These are phyloP conservation scores for Suillus americanus DNA, from an alignment of 768 basidiomycete genomes.

Conservation along the genomic window DNA sequence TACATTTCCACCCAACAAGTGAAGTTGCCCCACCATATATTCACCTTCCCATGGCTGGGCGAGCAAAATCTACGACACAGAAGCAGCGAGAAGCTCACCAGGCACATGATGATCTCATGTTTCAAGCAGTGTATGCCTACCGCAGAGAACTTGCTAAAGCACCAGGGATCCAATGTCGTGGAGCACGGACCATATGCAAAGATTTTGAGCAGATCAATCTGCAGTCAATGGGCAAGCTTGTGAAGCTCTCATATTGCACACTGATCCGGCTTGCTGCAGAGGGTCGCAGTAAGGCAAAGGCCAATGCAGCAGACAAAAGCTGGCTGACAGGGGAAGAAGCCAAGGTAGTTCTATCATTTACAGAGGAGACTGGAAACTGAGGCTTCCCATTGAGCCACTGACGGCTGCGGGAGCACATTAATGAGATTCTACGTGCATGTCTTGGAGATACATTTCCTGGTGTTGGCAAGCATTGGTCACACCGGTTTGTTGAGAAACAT, in stretches of 20 bases:
- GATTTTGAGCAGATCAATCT: conserved; percentile 12
- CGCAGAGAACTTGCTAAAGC: too few species aligned
- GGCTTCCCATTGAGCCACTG: conserved; percentile 37
- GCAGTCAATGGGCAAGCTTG: conserved; percentile 12
- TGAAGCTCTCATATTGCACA: conserved; percentile 18
- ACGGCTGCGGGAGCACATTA: conserved; percentile 32
- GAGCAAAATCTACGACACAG: too few species aligned
- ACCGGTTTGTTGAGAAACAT: conserved; percentile 30
- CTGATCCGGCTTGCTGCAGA: conserved; percentile 17
- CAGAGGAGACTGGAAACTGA: conserved; percentile 25
- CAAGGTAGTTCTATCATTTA: conserved; percentile 28
- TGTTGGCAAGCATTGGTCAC: conserved; percentile 38
- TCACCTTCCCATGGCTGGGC: too few species aligned
- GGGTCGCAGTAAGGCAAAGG: conserved; percentile 18
- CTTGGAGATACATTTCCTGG: conserved; percentile 31
- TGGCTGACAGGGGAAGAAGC: conserved; percentile 32
- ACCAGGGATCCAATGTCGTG: too few species aligned
- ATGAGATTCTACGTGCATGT: too few species aligned
- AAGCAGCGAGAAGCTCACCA: too few species aligned
- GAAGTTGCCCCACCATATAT: too few species aligned
- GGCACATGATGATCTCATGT: too few species aligned
- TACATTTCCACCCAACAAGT: too few species aligned
- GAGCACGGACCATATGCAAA: conserved; percentile 10
- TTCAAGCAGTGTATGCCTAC: too few species aligned
- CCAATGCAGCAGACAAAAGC: conserved; percentile 23